phyloP scores from a whole-genome alignment of 2,329 filamentous ascomycete genomes.

The Pseudogymnoascus sp. region DNA sequence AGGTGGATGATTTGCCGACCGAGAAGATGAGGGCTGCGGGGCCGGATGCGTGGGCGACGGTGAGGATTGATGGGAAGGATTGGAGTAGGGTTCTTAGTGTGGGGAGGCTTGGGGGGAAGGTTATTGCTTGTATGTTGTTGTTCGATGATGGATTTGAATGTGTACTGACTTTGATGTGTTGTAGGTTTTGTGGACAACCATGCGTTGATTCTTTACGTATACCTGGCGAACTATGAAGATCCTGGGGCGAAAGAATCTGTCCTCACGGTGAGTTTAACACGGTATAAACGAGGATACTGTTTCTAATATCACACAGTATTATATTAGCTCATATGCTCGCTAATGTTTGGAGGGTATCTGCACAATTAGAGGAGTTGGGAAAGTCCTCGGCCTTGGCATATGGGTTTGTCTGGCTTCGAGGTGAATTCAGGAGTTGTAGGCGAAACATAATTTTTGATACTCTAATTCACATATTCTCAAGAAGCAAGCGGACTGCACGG shows the following conservation, averaged over 20 bases:
- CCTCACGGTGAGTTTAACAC: not conserved
- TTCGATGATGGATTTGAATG: not conserved
- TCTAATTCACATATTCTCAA: not conserved
- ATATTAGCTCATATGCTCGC: slow-evolving; percentile 4
- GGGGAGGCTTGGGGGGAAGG: slow-evolving; percentile 76
- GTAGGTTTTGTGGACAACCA: slow-evolving; percentile 67
- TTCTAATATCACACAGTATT: not conserved
- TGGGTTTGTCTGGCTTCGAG: not conserved
- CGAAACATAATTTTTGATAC: not conserved
- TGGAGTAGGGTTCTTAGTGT: slow-evolving; percentile 94
- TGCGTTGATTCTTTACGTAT: slow-evolving; percentile 76
- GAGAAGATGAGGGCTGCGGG: slow-evolving; percentile 69
- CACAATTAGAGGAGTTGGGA: not conserved
- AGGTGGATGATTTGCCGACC: slow-evolving; percentile 63
- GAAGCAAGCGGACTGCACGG: not conserved
- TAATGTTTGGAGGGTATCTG: not conserved
- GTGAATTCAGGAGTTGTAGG: not conserved
- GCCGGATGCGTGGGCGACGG: slow-evolving; percentile 78
- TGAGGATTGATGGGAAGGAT: slow-evolving; percentile 85
- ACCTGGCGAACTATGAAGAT: slow-evolving; percentile 52
- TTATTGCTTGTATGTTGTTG: slow-evolving; percentile 69
- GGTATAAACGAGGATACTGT: not conserved
- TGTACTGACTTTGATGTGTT: slow-evolving; percentile 17
- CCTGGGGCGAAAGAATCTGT: not conserved
- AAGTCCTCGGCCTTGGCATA: not conserved